phyloP scores from a whole-genome alignment of 768 basidiomycete genomes.

The Suillus clintonianus region DNA sequence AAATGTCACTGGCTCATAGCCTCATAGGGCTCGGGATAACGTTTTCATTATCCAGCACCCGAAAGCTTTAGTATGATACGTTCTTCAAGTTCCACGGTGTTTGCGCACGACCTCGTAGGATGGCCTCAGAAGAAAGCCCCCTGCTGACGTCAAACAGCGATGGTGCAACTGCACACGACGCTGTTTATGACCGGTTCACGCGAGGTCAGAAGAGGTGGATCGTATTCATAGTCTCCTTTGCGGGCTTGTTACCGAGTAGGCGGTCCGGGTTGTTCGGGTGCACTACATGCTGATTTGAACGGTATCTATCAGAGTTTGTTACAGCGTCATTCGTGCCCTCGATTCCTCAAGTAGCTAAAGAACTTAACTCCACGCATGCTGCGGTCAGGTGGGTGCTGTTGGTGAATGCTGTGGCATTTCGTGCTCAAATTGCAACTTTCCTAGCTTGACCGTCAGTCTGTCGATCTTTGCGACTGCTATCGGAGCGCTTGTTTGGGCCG shows the following conservation, averaged over 20 bases:
- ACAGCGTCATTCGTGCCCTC: constrained; percentile 68
- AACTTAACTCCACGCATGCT: constrained; percentile 55
- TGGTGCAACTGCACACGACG: not conserved
- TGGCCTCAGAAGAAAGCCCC: constrained; percentile 9
- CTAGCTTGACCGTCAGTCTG: constrained; percentile 47
- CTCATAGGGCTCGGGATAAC: not conserved
- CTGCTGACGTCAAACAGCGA: not conserved
- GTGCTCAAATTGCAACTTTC: not conserved
- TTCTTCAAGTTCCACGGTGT: not conserved
- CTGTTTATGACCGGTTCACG: constrained; percentile 8
- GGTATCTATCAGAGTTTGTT: constrained; percentile 52
- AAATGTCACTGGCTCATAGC: too few relatives aligned
- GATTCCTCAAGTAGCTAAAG: constrained; percentile 65
- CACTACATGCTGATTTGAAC: not conserved
- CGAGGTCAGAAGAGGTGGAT: constrained; percentile 7
- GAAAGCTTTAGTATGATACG: not conserved
- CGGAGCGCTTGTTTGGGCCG: constrained; percentile 48
- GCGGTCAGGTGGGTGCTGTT: constrained; percentile 48
- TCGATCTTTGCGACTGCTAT: constrained; percentile 44
- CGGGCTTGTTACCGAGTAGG: constrained; percentile 8
- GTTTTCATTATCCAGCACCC: not conserved
- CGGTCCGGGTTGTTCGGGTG: not conserved
- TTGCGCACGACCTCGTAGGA: not conserved
- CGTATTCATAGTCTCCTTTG: constrained; percentile 6
- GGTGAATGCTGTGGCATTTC: not conserved